These are phyloP conservation scores for Clarireedia paspali DNA, from an alignment of 2,329 filamentous ascomycete species.

Conservation along the genomic window DNA sequence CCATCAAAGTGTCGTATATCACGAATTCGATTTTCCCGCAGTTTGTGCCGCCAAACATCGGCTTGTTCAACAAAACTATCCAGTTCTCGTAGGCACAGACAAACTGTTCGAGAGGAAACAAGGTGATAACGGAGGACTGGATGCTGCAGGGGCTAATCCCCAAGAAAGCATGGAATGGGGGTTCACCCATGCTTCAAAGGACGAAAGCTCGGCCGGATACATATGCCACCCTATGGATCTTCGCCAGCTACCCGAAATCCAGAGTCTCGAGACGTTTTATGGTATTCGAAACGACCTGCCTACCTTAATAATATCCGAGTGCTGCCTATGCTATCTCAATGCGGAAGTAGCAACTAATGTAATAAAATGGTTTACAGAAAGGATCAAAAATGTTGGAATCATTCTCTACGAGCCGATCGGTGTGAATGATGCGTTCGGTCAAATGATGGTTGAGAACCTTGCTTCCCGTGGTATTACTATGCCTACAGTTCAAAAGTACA, in stretches of 20 bases:
- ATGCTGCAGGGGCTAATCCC: conserved; percentile 20
- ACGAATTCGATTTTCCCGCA: conserved; percentile 82
- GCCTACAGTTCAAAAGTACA: conserved; percentile 72
- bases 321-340: conserved; percentile 85
- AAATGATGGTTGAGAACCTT: conserved; percentile 87
- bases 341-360: conserved; percentile 55
- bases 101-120: not conserved
- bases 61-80: conserved; percentile 11
- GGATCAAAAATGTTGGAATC: conserved; percentile 44
- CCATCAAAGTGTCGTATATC: conserved; percentile 55
- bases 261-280: conserved; percentile 25
- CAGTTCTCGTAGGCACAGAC: not conserved
- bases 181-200: conserved; percentile 11
- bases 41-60: conserved; percentile 53
- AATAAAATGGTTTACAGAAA: conserved; percentile 54
- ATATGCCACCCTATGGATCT: conserved; percentile 40
- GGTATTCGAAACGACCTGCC: conserved; percentile 53
- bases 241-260: conserved; percentile 20
- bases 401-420: conserved; percentile 86
- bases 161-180: conserved; percentile 24
- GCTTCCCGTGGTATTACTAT: conserved; percentile 74
- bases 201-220: conserved; percentile 30
- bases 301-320: conserved; percentile 86
- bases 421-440: conserved; percentile 78
- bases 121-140: conserved; percentile 21